A percentile compares a stretch with the other conserved stretches of the same genome.
Evolutionary conservation across 1,284 basidiomycete species (phyloP).

Genomic region (Leucoagaricus sp.): DNA sequence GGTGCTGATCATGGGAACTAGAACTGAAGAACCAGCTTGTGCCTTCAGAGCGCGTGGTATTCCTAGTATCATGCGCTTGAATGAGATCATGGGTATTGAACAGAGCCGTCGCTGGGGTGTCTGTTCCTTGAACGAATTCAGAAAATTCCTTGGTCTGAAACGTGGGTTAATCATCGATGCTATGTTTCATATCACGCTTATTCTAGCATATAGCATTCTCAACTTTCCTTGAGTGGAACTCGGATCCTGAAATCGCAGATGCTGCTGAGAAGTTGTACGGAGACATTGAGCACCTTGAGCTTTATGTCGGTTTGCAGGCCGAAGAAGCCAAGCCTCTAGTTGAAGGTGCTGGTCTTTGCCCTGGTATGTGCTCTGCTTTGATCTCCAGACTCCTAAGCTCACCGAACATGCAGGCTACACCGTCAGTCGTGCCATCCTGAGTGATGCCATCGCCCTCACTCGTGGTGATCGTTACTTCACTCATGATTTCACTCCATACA

Average conservation of each 20-base stretch:
- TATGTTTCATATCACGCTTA: background rate
- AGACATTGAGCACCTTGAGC: constrained; percentile 77
- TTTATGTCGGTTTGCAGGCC: constrained; percentile 75
- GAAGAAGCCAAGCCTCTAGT: constrained; percentile 77
- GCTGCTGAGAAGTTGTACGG: constrained; percentile 80
- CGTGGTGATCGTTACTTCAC: constrained; percentile 86
- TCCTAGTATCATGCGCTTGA: constrained; percentile 71
- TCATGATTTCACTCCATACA: constrained; percentile 78
- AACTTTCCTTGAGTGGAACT: constrained; percentile 83
- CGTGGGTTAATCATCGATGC: constrained; percentile 40
- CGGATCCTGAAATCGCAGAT: constrained; percentile 66
- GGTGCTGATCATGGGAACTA: constrained; percentile 25
- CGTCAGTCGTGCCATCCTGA: constrained; percentile 83
- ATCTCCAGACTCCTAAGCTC: background rate
- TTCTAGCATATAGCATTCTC: constrained; percentile 45
- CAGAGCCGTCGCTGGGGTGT: constrained; percentile 79
- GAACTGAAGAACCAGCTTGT: constrained; percentile 73
- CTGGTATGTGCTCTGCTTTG: constrained; percentile 44
- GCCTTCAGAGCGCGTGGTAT: constrained; percentile 81
- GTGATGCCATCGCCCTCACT: constrained; percentile 85
- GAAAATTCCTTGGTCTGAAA: constrained; percentile 77
- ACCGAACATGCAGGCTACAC: constrained; percentile 61
- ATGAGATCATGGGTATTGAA: constrained; percentile 84
- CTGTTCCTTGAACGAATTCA: constrained; percentile 86
- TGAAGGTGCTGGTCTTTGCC: constrained; percentile 80